Evolutionary conservation across 345 rosid genomes (phyloP).

Genomic region (Boechera divaricarpa): DNA sequence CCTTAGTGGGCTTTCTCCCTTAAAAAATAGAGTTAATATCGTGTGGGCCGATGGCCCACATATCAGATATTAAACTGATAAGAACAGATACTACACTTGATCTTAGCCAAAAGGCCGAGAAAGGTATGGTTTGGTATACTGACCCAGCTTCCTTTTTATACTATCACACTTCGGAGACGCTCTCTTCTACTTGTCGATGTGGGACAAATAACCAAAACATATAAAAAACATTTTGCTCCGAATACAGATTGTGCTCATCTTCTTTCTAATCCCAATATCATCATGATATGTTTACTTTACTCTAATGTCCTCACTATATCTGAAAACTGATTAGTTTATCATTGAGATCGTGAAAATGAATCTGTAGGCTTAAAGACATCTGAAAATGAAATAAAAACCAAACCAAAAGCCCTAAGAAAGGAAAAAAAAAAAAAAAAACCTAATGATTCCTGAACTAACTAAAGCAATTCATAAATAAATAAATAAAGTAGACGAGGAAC

Average conservation of each 20-base stretch:
- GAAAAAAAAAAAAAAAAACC: background rate
- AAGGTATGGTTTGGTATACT: slow-evolving; percentile 65
- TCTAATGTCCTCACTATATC: no score
- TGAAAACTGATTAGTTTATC: background rate
- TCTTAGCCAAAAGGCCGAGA: slow-evolving; percentile 75
- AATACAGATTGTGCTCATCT: background rate
- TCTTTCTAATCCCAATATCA: background rate
- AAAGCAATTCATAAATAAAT: background rate
- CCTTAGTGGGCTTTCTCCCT: slow-evolving; percentile 14
- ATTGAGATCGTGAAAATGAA: background rate
- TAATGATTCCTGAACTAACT: background rate
- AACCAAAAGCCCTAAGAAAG: background rate
- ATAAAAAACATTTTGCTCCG: background rate
- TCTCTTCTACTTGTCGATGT: slow-evolving; percentile 25
- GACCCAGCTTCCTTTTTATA: slow-evolving; percentile 20
- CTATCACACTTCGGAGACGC: background rate
- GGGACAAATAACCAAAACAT: slow-evolving; percentile 17
- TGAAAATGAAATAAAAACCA: background rate
- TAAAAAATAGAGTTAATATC: slow-evolving; percentile 44
- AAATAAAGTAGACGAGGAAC: background rate
- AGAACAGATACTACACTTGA: slow-evolving; percentile 52
- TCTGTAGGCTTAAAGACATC: slow-evolving; percentile 4
- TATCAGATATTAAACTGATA: slow-evolving; percentile 73
- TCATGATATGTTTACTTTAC: background rate
- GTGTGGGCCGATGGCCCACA: slow-evolving; percentile 41